phyloP scores from a whole-genome alignment of 129 eudicot genomes.

The Tanacetum coccineum region DNA sequence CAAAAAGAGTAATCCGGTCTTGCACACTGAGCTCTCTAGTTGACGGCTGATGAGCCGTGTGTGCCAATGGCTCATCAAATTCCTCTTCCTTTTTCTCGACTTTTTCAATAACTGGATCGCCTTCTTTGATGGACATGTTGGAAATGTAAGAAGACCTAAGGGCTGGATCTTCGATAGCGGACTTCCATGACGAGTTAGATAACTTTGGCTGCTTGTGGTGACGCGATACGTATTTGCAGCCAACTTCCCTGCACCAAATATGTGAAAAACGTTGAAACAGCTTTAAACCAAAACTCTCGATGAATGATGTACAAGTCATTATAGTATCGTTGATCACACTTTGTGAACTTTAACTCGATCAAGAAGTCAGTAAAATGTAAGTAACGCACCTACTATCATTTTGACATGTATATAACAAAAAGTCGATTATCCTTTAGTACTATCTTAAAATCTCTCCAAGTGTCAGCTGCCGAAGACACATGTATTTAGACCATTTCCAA shows the following conservation, averaged over 20 bases:
- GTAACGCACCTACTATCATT: not conserved
- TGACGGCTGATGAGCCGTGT: not conserved
- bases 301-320: slow-evolving; percentile 6
- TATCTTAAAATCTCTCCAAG: slow-evolving; percentile 18
- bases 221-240: slow-evolving; percentile 51
- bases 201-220: slow-evolving; percentile 54
- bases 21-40: not conserved
- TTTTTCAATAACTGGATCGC: not conserved
- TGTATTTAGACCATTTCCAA: slow-evolving; percentile 7
- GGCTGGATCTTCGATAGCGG: slow-evolving; percentile 35
- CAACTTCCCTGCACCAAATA: slow-evolving; percentile 55
- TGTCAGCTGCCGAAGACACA: slow-evolving; percentile 11
- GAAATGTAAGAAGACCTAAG: slow-evolving; percentile 60
- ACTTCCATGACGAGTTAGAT: slow-evolving; percentile 35
- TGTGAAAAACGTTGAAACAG: slow-evolving; percentile 2
- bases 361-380: not conserved
- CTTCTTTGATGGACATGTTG: slow-evolving; percentile 65
- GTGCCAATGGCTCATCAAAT: not conserved
- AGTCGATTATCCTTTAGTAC: not conserved
- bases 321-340: not conserved
- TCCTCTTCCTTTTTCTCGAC: not conserved
- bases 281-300: not conserved
- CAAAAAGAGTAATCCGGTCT: slow-evolving; percentile 7
- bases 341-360: not conserved
- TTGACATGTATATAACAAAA: not conserved